Conservation (phyloP, 2,329 filamentous ascomycete genomes). For the Talaromyces islandicus region DNA sequence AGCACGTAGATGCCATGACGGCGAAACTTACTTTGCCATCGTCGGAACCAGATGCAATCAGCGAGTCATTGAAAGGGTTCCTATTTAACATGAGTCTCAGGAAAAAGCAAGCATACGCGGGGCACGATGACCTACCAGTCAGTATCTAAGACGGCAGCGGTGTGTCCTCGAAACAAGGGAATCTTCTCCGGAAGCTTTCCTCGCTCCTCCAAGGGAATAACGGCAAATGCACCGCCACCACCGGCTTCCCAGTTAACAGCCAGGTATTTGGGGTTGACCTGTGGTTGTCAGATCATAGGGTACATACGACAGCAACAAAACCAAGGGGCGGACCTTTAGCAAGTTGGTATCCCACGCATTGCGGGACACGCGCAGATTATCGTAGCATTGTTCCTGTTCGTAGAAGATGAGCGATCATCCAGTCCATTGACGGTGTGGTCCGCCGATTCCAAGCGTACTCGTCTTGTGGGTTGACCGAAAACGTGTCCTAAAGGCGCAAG, state of each 20-base stretch:
- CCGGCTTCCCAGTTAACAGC: constrained; percentile 98
- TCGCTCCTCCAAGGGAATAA: constrained; percentile 83
- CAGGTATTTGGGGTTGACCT: constrained; percentile 94
- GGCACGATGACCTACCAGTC: constrained; percentile 69
- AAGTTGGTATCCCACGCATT: constrained; percentile 99
- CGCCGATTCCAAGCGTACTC: constrained; percentile 43
- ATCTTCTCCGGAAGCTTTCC: constrained; percentile 89
- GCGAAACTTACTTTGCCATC: constrained; percentile 66
- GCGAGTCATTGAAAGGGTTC: constrained; percentile 91
- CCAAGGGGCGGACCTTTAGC: constrained; percentile 66
- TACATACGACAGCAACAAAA: constrained; percentile 11
- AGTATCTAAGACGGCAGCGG: constrained; percentile 89
- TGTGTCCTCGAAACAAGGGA: constrained; percentile 93
- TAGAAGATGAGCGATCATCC: constrained; percentile 11
- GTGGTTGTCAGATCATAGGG: constrained; percentile 15
- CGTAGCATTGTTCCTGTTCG: constrained; percentile 82
- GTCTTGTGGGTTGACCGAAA: constrained; percentile 91
- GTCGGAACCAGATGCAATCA: constrained; percentile 91
- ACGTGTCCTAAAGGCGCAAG: constrained; percentile 77
- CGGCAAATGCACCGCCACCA: constrained; percentile 92
- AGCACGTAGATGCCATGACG: neutral
- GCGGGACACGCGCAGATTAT: constrained; percentile 92
- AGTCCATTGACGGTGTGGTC: neutral
- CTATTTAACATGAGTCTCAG: constrained; percentile 38
- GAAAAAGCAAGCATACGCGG: constrained; percentile 8